phyloP scores from a whole-genome alignment of 108 stramenopile species.

The Cyclotella cryptica region DNA sequence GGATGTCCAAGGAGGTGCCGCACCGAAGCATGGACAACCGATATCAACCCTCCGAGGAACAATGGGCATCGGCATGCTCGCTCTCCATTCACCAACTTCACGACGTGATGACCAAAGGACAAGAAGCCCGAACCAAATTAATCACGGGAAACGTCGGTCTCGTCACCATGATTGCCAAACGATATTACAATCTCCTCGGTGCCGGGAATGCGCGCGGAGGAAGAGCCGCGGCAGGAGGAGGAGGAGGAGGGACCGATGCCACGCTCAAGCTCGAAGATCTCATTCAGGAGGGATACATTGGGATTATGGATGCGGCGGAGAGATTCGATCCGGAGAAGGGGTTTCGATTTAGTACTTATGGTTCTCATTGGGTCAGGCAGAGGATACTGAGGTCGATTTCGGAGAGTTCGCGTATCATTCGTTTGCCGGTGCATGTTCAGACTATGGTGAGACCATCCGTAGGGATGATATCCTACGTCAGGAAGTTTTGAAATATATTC shows the following conservation, averaged over 20 bases:
- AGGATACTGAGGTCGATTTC: slow-evolving; percentile 86
- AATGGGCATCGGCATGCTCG: slow-evolving; percentile 77
- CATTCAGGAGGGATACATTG: slow-evolving; percentile 93
- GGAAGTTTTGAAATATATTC: no score
- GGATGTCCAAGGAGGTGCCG: slow-evolving; percentile 43
- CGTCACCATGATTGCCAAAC: slow-evolving; percentile 80
- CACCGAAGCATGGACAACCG: slow-evolving; percentile 9
- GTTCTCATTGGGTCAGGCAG: slow-evolving; percentile 94
- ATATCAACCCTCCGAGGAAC: slow-evolving; percentile 51
- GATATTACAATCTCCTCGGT: slow-evolving; percentile 58
- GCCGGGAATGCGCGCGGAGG: slow-evolving; percentile 31
- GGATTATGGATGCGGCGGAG: slow-evolving; percentile 93
- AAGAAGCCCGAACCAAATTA: slow-evolving; percentile 66
- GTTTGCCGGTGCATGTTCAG: slow-evolving; percentile 89
- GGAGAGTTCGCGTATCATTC: slow-evolving; percentile 82
- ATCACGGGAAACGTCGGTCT: slow-evolving; percentile 81
- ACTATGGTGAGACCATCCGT: slow-evolving; percentile 32
- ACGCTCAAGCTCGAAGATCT: slow-evolving; percentile 85
- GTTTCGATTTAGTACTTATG: slow-evolving; percentile 92
- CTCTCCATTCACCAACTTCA: slow-evolving; percentile 57
- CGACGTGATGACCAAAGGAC: slow-evolving; percentile 61
- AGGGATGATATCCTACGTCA: no score
- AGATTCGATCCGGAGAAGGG: slow-evolving; percentile 90
- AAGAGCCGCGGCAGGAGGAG: slow-evolving; percentile 4
- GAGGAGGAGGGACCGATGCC: slow-evolving; percentile 65